phyloP scores from a whole-genome alignment of 257 asterid genomes.

The Thymus quinquecostatus region DNA sequence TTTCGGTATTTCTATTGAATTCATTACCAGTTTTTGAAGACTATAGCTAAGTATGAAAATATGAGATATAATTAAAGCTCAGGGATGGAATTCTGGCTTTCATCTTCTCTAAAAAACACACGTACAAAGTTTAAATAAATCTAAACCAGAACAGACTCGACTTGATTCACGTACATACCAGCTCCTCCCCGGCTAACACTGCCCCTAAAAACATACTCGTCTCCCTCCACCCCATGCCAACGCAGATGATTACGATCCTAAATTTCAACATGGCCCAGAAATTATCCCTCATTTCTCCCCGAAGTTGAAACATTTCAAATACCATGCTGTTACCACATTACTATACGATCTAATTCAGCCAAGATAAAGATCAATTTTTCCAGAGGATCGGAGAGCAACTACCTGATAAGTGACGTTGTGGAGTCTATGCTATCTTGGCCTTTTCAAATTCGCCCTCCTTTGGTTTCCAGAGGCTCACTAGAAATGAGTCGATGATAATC shows the following conservation, averaged over 20 bases:
- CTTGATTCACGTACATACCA: no score
- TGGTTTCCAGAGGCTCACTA: slow-evolving; percentile 68
- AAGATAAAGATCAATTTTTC: background rate
- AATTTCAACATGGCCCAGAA: background rate
- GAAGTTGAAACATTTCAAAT: background rate
- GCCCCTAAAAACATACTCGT: no score
- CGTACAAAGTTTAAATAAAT: no score
- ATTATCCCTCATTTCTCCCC: background rate
- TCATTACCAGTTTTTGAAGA: background rate
- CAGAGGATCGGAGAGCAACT: background rate
- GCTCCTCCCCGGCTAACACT: no score
- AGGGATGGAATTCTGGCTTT: background rate
- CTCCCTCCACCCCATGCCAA: no score
- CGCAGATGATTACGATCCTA: no score
- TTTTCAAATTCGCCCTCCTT: slow-evolving; percentile 36
- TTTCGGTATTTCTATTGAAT: background rate
- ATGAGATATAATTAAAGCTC: background rate
- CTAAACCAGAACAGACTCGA: no score
- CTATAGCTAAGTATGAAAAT: background rate
- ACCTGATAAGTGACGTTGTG: background rate
- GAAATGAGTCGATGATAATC: slow-evolving; percentile 85
- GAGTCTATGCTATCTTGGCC: slow-evolving; percentile 48
- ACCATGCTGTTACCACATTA: background rate
- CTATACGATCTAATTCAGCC: background rate
- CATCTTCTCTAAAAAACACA: background rate